Conservation (phyloP, 768 basidiomycete genomes). For the Kwoniella europaea region DNA sequence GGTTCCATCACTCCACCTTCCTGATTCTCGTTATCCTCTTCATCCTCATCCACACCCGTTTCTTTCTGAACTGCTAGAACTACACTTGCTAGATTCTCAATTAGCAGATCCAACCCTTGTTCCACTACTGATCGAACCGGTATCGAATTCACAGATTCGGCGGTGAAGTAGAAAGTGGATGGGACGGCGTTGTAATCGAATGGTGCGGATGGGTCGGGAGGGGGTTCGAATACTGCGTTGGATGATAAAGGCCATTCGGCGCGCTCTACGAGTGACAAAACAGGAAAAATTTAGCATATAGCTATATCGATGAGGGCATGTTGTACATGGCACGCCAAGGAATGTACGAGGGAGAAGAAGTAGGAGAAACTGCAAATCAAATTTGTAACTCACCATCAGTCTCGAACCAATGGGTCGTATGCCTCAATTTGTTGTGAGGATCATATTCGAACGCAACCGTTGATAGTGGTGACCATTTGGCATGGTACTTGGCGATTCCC, state of each 20-base stretch:
- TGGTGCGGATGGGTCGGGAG: constrained; percentile 71
- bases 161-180: constrained; percentile 87
- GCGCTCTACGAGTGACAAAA: constrained; percentile 58
- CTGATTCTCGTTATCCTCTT: constrained; percentile 26
- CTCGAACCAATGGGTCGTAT: constrained; percentile 95
- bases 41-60: constrained; percentile 50
- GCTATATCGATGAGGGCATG: too few species aligned
- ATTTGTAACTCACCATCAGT: constrained; percentile 50
- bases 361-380: too few species aligned
- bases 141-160: constrained; percentile 81
- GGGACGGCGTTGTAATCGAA: constrained; percentile 91
- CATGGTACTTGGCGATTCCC: constrained; percentile 98
- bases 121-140: constrained; percentile 52
- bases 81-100: constrained; percentile 66
- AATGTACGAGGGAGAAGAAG: too few species aligned
- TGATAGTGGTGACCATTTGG: constrained; percentile 97
- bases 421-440: constrained; percentile 93
- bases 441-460: constrained; percentile 97
- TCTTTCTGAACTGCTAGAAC: constrained; percentile 63
- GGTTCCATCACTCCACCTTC: constrained; percentile 36
- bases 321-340: too few species aligned
- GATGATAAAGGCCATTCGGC: constrained; percentile 89
- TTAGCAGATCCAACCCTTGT: constrained; percentile 49
- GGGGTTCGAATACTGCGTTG: constrained; percentile 81
- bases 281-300: background rate